Percentiles rank a stretch among this genome's conserved stretches.
These are phyloP conservation scores for Phaeosphaeria sp. DNA, from an alignment of 2,329 filamentous ascomycete species.

Conservation along the genomic window DNA sequence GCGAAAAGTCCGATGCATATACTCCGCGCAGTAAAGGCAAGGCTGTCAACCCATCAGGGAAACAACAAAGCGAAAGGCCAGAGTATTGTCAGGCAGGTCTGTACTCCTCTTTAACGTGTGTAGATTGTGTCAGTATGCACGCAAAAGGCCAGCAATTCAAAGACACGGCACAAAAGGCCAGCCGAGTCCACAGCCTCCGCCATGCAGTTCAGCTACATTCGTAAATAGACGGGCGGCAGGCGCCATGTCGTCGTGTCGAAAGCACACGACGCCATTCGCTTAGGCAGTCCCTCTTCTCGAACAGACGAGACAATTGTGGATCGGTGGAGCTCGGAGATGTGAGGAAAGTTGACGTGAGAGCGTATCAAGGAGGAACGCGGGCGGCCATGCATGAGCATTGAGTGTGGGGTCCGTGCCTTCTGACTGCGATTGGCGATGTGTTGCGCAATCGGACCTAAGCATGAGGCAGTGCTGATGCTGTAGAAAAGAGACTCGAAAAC, in stretches of 20 bases:
- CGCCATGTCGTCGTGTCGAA: constrained; percentile 14
- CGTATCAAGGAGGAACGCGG: constrained; percentile 5
- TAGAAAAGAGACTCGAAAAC: constrained; percentile 1
- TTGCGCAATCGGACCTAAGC: constrained; percentile 10
- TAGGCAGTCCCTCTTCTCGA: constrained; percentile 7
- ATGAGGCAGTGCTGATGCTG: constrained; percentile 3
- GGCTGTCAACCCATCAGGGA: not conserved
- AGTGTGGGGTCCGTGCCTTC: constrained; percentile 3
- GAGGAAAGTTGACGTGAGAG: constrained; percentile 1
- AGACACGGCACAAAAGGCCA: constrained; percentile 20
- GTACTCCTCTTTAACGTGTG: constrained; percentile 7
- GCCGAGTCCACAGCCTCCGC: constrained; percentile 15
- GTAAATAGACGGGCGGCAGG: constrained; percentile 4
- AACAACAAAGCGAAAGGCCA: not conserved
- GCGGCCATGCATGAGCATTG: constrained; percentile 3
- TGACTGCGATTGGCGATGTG: constrained; percentile 11
- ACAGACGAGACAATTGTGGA: constrained; percentile 10
- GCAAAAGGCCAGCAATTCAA: constrained; percentile 12
- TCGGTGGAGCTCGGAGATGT: constrained; percentile 7
- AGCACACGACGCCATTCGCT: constrained; percentile 11
- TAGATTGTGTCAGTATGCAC: constrained; percentile 9
- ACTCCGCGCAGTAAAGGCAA: not conserved
- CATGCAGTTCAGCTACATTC: constrained; percentile 16
- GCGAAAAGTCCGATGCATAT: constrained; percentile 1
- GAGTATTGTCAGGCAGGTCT: constrained; percentile 12